Evolutionary conservation across 441 rosid genomes (phyloP).

Genomic region (Lepidium campestre): DNA sequence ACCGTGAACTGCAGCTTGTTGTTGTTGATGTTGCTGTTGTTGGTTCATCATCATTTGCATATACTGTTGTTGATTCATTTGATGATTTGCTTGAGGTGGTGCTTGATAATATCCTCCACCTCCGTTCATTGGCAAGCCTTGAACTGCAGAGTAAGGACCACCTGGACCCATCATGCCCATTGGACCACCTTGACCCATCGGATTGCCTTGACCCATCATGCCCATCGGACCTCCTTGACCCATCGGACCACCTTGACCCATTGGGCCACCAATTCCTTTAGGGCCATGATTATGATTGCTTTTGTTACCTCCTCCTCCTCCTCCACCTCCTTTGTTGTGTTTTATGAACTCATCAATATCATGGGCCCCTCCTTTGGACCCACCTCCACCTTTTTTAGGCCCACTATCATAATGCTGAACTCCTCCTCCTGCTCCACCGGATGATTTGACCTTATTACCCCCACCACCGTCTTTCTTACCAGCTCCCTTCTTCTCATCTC

Average conservation of each 20-base stretch:
- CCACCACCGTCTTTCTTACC: constrained; percentile 28
- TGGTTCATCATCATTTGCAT: constrained; percentile 95
- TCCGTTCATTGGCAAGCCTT: constrained; percentile 68
- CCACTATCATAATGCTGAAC: constrained; percentile 36
- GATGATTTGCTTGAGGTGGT: constrained; percentile 49
- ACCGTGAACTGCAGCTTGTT: constrained; percentile 39
- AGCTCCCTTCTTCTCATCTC: constrained; percentile 22
- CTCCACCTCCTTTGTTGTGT: constrained; percentile 22
- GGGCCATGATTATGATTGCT: constrained; percentile 37
- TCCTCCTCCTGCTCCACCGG: constrained; percentile 26
- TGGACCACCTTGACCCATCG: constrained; percentile 24
- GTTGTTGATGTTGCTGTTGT: constrained; percentile 49
- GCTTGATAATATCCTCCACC: constrained; percentile 36
- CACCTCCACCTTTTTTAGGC: constrained; percentile 58
- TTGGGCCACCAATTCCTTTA: constrained; percentile 29
- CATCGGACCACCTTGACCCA: constrained; percentile 34
- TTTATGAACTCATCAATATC: constrained; percentile 31
- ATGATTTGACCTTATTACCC: constrained; percentile 29
- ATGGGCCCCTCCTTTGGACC: constrained; percentile 40
- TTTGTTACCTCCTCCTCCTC: constrained; percentile 34
- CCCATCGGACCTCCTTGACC: constrained; percentile 20
- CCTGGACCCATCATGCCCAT: constrained; percentile 27
- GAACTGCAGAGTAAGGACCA: constrained; percentile 52
- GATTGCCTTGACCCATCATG: constrained; percentile 30
- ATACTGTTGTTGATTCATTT: constrained; percentile 50